phyloP scores from a whole-genome alignment of 2,329 filamentous ascomycete genomes.

The Fusarium sp. region DNA sequence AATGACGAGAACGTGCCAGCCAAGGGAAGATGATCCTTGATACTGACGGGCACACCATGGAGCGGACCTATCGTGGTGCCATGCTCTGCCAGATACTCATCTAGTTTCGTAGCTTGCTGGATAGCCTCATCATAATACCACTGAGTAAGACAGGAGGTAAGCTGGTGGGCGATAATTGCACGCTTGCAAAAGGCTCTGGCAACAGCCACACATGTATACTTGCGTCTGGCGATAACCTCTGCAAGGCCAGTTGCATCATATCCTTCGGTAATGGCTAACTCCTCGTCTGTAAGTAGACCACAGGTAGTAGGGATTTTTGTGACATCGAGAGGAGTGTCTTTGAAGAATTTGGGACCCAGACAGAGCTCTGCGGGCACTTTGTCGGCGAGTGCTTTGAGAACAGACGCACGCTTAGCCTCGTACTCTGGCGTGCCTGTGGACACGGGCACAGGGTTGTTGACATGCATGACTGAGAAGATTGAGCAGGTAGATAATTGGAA shows the following conservation, averaged over 20 bases:
- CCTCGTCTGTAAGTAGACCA: background rate
- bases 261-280: background rate
- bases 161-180: background rate
- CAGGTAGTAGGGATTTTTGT: background rate
- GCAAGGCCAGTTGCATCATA: background rate
- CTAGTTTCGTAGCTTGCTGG: background rate
- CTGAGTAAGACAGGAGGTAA: background rate
- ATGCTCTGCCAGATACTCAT: background rate
- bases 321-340: background rate
- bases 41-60: background rate
- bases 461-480: background rate
- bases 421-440: background rate
- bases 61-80: background rate
- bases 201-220: background rate
- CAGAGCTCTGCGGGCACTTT: background rate
- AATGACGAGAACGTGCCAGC: background rate
- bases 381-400: background rate
- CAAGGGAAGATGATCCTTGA: background rate
- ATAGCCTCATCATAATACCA: background rate
- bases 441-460: background rate
- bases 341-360: background rate
- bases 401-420: background rate
- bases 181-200: background rate
- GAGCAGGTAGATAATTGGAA: fast-evolving
- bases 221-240: background rate